Evolutionary conservation across 2,329 filamentous ascomycete species (phyloP), one percentile per base, ranked within the genome.

Genomic region (Trematosphaeria pertusa): DNA sequence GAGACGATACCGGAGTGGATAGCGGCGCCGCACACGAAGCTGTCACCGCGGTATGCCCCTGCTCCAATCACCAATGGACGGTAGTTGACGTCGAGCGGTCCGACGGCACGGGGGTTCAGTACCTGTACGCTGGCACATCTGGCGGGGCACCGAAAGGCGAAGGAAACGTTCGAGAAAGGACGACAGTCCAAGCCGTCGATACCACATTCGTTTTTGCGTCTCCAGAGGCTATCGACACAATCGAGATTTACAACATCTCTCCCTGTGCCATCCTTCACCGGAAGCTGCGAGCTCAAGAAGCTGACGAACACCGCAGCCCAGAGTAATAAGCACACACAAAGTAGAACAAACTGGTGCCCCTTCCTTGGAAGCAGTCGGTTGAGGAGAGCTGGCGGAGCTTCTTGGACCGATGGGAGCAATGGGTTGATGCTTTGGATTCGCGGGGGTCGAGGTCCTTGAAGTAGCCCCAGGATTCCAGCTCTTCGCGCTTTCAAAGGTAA

Each of bases 11-110:
- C 91, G 1, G 89, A 84, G 66, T 96, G 91, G 37, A 96, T 87
- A 22, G 90, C 91, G n/a, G 91, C 81, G 48, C 85, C 86, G 65
- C 91, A 96, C 38, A 96, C 85, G 70, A 89, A 95, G 33, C 89
- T 94, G 71, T 96, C 91, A 3, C 89, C 91, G n/a, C 94, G 87
- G 69, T 97, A 97, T 3, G 87, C 75, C 0, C 85, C 80, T 3
- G 80, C 79, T 15, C 82, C 82, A 21, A 85, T 70, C 1, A 85
- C 79, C 1, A 84, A 64, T 4, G 74, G 75, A 22, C 73, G 74
- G 57, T 84, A 84, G 44, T 80, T 81, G 30, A 81, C 70, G 48
- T 87, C 86, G 77, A 79, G 63, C 52, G 83, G 81, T 14, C 89
- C 89, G 5, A 93, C 87, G 5, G 88, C 87, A 52, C 86, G 81